Conservation (phyloP, 2,329 filamentous ascomycete species). For the Atkinsonella texensis region DNA sequence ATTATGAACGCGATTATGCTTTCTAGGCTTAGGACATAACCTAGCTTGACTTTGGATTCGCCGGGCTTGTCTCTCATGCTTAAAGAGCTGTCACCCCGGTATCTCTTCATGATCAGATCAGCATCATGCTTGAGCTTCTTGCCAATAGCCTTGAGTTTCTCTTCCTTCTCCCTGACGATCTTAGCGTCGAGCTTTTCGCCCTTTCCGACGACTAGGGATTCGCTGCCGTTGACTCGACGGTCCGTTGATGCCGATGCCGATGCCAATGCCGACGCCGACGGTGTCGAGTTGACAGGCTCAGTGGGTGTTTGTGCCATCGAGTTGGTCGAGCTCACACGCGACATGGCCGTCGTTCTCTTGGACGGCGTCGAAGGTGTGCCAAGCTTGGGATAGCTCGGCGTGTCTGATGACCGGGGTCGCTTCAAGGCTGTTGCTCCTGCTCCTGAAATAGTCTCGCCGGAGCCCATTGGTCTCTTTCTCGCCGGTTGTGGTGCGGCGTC, state of each 20-base stretch:
- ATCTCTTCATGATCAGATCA: slow-evolving; percentile 28
- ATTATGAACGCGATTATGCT: slow-evolving; percentile 42
- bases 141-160: slow-evolving; percentile 28
- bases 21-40: slow-evolving; percentile 33
- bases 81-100: slow-evolving; percentile 12
- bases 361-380: slow-evolving; percentile 38
- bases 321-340: slow-evolving; percentile 39
- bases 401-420: slow-evolving; percentile 31
- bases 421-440: slow-evolving; percentile 27
- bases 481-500: slow-evolving; percentile 27
- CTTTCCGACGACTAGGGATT: slow-evolving; percentile 13
- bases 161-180: slow-evolving; percentile 23
- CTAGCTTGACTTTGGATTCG: slow-evolving; percentile 27
- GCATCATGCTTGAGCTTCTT: slow-evolving; percentile 42
- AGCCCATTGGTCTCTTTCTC: slow-evolving; percentile 36
- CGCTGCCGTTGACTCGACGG: slow-evolving; percentile 21
- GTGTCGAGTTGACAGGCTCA: slow-evolving; percentile 24
- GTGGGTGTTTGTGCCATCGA: slow-evolving; percentile 41
- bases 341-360: slow-evolving; percentile 40
- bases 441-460: slow-evolving; percentile 24
- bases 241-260: slow-evolving; percentile 14
- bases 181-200: slow-evolving; percentile 12
- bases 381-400: slow-evolving; percentile 20
- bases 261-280: slow-evolving; percentile 11
- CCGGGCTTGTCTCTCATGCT: slow-evolving; percentile 14